Conservation (phyloP, 495 filamentous ascomycete species). For the Penicillium subrubescens region DNA sequence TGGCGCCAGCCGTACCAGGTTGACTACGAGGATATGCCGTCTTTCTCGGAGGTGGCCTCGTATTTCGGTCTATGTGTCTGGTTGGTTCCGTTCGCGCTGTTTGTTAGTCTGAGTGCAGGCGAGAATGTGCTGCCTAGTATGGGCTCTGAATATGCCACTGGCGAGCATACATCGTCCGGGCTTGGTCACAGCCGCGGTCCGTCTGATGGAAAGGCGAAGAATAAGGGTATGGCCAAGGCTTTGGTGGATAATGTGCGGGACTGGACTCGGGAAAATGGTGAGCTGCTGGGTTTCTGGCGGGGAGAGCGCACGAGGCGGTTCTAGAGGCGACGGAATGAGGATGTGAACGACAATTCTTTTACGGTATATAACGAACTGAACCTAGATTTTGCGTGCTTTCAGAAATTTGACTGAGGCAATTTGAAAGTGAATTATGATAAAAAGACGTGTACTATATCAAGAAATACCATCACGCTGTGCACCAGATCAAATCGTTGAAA, state of each 20-base stretch:
- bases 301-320: constrained; percentile 54
- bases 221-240: constrained; percentile 88
- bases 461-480: not conserved
- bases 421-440: constrained; percentile 1
- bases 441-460: constrained; percentile 9
- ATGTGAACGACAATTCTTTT: not conserved
- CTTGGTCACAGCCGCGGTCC: constrained; percentile 34
- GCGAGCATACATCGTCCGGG: constrained; percentile 50
- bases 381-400: not conserved
- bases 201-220: constrained; percentile 55
- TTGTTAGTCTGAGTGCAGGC: constrained; percentile 87
- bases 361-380: constrained; percentile 5
- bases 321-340: constrained; percentile 12
- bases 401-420: not conserved
- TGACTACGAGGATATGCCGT: constrained; percentile 61
- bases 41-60: constrained; percentile 91
- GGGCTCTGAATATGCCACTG: constrained; percentile 66
- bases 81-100: constrained; percentile 93
- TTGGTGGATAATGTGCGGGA: constrained; percentile 76
- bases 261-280: constrained; percentile 71
- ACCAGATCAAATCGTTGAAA: not conserved
- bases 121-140: constrained; percentile 95
- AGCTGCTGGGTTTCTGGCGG: constrained; percentile 70
- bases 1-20: constrained; percentile 62
- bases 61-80: constrained; percentile 97